phyloP scores from a whole-genome alignment of 2,329 filamentous ascomycete genomes.

The Sporothrix mexicana region DNA sequence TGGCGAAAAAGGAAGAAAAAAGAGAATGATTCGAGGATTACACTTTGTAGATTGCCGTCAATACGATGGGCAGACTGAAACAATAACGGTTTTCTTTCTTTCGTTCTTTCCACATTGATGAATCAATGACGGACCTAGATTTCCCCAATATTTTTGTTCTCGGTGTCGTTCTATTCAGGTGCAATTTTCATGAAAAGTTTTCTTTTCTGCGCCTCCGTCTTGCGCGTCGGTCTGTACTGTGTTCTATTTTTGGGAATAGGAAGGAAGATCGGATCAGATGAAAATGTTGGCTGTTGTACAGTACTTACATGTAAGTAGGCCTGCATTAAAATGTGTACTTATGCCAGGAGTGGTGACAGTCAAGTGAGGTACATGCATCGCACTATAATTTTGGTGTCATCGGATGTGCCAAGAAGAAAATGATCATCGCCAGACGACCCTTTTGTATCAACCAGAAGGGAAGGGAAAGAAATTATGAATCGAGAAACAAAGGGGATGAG shows the following conservation, averaged over 20 bases:
- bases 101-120: not conserved
- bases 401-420: not conserved
- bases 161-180: not conserved
- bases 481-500: not conserved
- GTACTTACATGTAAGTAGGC: not conserved
- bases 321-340: not conserved
- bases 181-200: not conserved
- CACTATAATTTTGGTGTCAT: not conserved
- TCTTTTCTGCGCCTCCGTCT: not conserved
- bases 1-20: not conserved
- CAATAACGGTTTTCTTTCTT: not conserved
- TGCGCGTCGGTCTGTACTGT: not conserved
- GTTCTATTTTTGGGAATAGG: constrained; percentile 9
- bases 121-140: not conserved
- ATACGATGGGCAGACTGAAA: not conserved
- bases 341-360: not conserved
- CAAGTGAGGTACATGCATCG: not conserved
- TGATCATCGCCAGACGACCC: not conserved
- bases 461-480: constrained; percentile 5
- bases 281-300: not conserved
- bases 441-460: not conserved
- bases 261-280: not conserved
- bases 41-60: not conserved
- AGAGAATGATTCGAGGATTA: too few relatives aligned
- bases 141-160: not conserved